A percentile compares a stretch with the other conserved stretches of the same genome.
Evolutionary conservation across 148 eudicot genomes (phyloP).

Genomic region (Persicaria maculosa): DNA sequence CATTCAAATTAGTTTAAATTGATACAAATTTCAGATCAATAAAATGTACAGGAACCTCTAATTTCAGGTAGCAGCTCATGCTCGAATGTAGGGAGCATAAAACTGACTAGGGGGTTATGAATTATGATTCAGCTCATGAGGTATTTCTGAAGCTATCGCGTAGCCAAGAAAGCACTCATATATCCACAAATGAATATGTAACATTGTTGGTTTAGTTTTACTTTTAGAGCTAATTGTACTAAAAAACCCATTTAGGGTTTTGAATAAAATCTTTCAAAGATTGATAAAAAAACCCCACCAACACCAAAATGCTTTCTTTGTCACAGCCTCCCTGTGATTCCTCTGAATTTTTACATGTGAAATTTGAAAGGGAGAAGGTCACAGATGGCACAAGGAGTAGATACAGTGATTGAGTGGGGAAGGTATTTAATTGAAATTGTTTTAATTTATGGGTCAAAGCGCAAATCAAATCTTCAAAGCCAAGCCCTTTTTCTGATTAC

Average conservation of each 20-base stretch:
- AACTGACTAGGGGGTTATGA: background rate
- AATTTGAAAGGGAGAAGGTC: background rate
- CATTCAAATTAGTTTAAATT: too few relatives aligned
- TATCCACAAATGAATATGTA: too few relatives aligned
- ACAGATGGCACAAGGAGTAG: background rate
- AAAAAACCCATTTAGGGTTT: background rate
- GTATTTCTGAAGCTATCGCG: background rate
- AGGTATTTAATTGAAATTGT: background rate
- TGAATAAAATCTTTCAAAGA: background rate
- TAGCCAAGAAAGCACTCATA: too few relatives aligned
- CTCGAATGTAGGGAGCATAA: background rate
- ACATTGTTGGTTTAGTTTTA: background rate
- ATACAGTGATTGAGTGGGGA: background rate
- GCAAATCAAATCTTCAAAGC: too few relatives aligned
- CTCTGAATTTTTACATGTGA: background rate
- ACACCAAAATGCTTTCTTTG: conserved; percentile 5
- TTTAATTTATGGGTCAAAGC: too few relatives aligned
- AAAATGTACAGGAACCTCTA: too few relatives aligned
- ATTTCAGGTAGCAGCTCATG: background rate
- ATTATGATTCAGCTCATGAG: too few relatives aligned
- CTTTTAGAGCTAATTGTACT: background rate
- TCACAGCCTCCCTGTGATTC: conserved; percentile 8
- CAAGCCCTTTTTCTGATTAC: too few relatives aligned
- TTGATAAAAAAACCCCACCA: background rate
- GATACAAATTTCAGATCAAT: too few relatives aligned